These are phyloP conservation scores for Colletotrichum costaricense DNA, from an alignment of 2,329 filamentous ascomycete species.

Conservation along the genomic window DNA sequence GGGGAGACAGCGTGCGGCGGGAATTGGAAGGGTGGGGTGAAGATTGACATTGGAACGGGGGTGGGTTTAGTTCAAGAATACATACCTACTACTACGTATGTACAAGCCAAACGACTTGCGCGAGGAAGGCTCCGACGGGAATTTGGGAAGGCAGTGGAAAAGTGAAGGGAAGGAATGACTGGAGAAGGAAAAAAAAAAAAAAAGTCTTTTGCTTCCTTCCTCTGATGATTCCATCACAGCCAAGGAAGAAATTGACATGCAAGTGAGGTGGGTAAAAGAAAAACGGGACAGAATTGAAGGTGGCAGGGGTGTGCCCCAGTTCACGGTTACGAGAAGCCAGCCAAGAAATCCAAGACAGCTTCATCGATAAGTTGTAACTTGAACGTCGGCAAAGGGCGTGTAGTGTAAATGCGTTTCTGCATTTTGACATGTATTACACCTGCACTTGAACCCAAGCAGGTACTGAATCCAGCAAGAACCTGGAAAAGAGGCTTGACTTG, in stretches of 20 bases:
- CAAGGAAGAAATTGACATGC: neutral
- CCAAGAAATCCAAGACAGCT: neutral
- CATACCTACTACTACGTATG: too few species aligned
- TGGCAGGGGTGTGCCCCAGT: neutral
- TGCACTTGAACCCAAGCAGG: too few species aligned
- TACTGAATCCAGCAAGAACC: too few species aligned
- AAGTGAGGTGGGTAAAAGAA: neutral
- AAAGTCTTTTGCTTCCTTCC: neutral
- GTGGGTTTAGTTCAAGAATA: neutral
- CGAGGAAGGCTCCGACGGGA: neutral
- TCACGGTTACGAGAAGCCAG: neutral
- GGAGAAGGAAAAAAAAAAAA: neutral
- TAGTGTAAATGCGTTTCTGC: neutral
- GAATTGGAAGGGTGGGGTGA: neutral
- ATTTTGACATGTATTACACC: too few species aligned
- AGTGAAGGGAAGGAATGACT: neutral
- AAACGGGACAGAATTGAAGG: constrained; percentile 7
- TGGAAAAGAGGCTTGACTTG: too few species aligned
- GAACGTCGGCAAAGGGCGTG: neutral
- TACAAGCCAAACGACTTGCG: neutral
- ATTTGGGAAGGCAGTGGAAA: neutral
- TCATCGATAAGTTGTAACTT: neutral
- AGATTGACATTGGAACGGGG: neutral
- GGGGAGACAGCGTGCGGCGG: neutral
- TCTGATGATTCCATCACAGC: neutral